Conservation (phyloP, 129 eudicot species). For the Flaveria bidentis region DNA sequence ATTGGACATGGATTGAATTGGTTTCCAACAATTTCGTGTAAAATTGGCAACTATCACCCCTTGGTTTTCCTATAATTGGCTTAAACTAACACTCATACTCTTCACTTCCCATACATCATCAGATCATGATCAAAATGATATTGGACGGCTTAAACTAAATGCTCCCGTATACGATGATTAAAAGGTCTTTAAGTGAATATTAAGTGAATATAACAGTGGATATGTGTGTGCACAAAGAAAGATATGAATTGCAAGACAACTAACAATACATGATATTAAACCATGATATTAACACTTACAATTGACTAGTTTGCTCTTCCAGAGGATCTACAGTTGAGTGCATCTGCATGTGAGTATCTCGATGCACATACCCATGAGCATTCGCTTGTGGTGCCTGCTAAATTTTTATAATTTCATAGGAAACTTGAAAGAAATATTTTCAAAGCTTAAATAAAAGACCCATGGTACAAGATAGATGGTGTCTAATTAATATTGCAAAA, state of each 20-base stretch:
- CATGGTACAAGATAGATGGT: slow-evolving; percentile 14
- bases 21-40: background rate
- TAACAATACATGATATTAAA: slow-evolving; percentile 13
- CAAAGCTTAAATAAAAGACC: background rate
- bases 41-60: background rate
- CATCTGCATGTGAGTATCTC: slow-evolving; percentile 41
- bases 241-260: background rate
- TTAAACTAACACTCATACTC: background rate
- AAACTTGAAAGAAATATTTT: background rate
- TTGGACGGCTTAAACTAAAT: background rate
- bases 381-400: slow-evolving; percentile 47
- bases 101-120: background rate
- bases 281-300: slow-evolving; percentile 51
- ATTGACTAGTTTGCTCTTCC: slow-evolving; percentile 52
- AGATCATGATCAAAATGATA: background rate
- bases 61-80: background rate
- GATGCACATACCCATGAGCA: slow-evolving; percentile 47
- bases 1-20: background rate
- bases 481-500: background rate
- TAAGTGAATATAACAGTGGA: background rate
- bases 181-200: background rate
- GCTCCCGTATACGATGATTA: background rate
- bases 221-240: background rate
- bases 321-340: slow-evolving; percentile 36
- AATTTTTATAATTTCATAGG: slow-evolving; percentile 15